Evolutionary conservation across 1,284 basidiomycete genomes (phyloP), one percentile per base, ranked within the genome.

Genomic region (Apiotrichum sp.): DNA sequence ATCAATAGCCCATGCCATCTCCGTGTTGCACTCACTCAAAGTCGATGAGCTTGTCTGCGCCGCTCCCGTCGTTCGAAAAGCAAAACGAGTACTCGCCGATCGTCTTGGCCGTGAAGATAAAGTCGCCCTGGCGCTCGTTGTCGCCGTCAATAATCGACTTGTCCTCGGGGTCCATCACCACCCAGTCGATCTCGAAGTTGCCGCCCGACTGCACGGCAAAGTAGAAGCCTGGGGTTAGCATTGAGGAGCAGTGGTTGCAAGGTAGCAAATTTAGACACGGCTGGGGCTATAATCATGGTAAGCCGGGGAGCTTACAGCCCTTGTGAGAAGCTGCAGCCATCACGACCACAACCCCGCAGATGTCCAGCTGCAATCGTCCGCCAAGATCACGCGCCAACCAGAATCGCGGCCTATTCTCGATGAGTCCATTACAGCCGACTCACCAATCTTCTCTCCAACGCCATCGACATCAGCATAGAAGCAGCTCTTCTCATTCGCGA

Each of bases 41-140:
- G 77, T 97, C 93, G 64, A 98, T 81, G 55, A 96, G 82, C 77
- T 97, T 96, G 78, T 92, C 80, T 79, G 87, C 87, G 63, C 93
- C 81, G 4, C 88, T 89, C 8, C 86, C 89, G 84, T 95, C 90
- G 77, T 98, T 99, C 72, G 93, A 88, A 73, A 99, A 97, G 79
- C 96, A 99, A 79, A 99, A 98, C 3, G 91, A 80, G 77, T 98
- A 98, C 81, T 99, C 96, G 67, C 95, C 95, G 55, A 87, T 40
- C 41, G 41, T 83, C 77, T 97, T 93, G 11, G 90, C 95, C 4
- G 96, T 98, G 64, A 98, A 85, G 61, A 99, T 90, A 70, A 87
- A 97, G 82, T 99, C 96, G 43, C 95, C 92, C 70, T 98, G 93
- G 38, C 90, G 85, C 70, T 98, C 93, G 44, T 86, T 84, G 64